Base-by-base conservation (phyloP, 176 grass and related monocot genomes). In the Phoenix dactylifera region DNA sequence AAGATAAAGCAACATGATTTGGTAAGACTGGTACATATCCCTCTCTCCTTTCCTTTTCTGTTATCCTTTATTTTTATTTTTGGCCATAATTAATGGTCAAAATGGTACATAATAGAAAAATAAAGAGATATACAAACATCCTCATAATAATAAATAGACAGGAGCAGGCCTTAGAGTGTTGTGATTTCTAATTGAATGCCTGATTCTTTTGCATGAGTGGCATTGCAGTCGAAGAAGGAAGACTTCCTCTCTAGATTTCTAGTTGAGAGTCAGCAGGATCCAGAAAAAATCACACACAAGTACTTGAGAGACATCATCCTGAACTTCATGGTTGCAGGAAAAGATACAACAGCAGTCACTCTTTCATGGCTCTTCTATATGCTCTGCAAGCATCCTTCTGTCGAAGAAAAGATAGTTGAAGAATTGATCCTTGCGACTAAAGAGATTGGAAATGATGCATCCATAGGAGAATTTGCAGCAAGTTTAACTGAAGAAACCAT, bases 291-390 rank as follows among this genome's bases (percentile, higher is more conserved):
- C 17, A 60, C 78, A 12, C 35, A 58, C 66, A 76, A 79, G 67
- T 84, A 89, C 12, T 62, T 89, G 55, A 54, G 86, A 26, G 82
- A 82, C 67, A 85, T 89, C 50, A 85, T 85, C 18, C 64, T 82
- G 39, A 79, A 63, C 75, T 79, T 89, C 0, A 78, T 85, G 22
- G 72, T 89, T 30, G 86, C 82, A 2, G 82, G 86, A 15, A 89
- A 82, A 73, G 86, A 85, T 54, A 73, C 82, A 2, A 82, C 82
- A 0, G 82, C 86, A 5, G 74, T 78, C 0, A 53, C 64, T 0
- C 78, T 89, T 0, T 20, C 86, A 15, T 85, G 86, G 86, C 82
- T 89, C 59, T 58, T 89, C 23, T 85, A 76, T 71, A 79, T 85
- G 86, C 52, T 78, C 30, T 85, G 86, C 86, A 79, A 69, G 64